Conservation (phyloP, 2,329 filamentous ascomycete genomes). For the Hymenoscyphus albidus region DNA sequence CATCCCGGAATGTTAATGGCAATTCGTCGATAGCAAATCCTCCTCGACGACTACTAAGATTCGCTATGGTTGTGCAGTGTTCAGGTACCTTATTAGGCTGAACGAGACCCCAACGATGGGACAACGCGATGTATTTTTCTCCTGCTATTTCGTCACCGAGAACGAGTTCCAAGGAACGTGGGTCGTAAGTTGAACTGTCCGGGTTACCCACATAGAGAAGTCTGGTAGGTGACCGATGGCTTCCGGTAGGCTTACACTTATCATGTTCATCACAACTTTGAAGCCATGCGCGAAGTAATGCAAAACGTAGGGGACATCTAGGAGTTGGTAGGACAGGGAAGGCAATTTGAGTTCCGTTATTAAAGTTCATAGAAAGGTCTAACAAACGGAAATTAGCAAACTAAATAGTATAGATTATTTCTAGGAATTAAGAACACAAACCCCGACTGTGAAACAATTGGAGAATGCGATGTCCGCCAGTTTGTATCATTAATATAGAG, state of each 20-base stretch:
- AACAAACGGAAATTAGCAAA: not conserved
- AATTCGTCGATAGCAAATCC: not conserved
- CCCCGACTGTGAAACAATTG: not conserved
- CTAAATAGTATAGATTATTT: not conserved
- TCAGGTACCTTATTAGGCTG: not conserved
- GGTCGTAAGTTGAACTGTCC: not conserved
- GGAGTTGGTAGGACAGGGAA: not conserved
- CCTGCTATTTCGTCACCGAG: not conserved
- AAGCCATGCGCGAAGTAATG: slow-evolving; percentile 10
- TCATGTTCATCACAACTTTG: not conserved
- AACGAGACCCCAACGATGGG: slow-evolving; percentile 5
- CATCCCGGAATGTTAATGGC: not conserved
- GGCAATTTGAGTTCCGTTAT: slow-evolving; percentile 3
- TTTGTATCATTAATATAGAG: not conserved
- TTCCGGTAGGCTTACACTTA: not conserved
- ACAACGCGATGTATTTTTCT: not conserved
- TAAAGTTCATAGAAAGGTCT: not conserved
- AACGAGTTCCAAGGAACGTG: not conserved
- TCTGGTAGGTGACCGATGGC: not conserved
- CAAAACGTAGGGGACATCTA: slow-evolving; percentile 3
- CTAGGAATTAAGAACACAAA: not conserved
- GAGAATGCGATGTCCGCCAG: not conserved
- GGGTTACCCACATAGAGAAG: not conserved
- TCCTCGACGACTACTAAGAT: not conserved
- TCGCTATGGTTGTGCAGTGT: not conserved